Conservation (phyloP, 1,139 yeast species). For the Yamadazyma dushanensis region DNA sequence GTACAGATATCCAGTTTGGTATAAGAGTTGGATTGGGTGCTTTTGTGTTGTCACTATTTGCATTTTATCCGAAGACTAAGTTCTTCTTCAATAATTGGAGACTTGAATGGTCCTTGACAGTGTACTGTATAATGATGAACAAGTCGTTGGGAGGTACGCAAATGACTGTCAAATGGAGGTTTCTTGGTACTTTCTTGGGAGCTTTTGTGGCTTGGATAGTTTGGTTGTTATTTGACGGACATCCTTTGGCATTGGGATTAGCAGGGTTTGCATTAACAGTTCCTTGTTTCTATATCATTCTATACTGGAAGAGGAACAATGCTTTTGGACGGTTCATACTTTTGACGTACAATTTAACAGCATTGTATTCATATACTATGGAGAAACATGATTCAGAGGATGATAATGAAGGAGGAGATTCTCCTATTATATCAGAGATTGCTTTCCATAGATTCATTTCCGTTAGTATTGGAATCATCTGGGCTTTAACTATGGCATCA, state of each 20-base stretch:
- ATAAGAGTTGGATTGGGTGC: slow-evolving; percentile 81
- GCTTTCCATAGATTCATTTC: slow-evolving; percentile 78
- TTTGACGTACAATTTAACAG: slow-evolving; percentile 76
- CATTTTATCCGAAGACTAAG: slow-evolving; percentile 60
- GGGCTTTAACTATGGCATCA: slow-evolving; percentile 72
- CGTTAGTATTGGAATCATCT: slow-evolving; percentile 69
- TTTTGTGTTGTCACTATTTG: slow-evolving; percentile 61
- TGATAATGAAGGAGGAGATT: slow-evolving; percentile 69
- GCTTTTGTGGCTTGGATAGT: slow-evolving; percentile 58
- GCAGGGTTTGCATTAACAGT: slow-evolving; percentile 62
- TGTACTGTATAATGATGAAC: slow-evolving; percentile 82
- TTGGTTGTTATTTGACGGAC: slow-evolving; percentile 62
- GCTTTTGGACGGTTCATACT: slow-evolving; percentile 73
- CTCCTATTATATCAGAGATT: slow-evolving; percentile 70
- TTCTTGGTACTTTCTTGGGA: slow-evolving; percentile 75
- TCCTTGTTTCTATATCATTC: slow-evolving; percentile 67
- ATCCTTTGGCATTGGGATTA: slow-evolving; percentile 52
- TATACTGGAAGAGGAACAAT: slow-evolving; percentile 63
- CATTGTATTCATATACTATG: slow-evolving; percentile 73
- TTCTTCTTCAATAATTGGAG: slow-evolving; percentile 63
- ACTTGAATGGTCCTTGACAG: slow-evolving; percentile 82
- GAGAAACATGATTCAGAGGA: slow-evolving; percentile 60
- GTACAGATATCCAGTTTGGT: slow-evolving; percentile 77
- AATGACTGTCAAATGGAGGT: slow-evolving; percentile 74
- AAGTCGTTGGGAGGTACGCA: slow-evolving; percentile 87